Base-by-base conservation (phyloP, 495 filamentous ascomycete genomes). In the Massariosphaeria phaeospora region DNA sequence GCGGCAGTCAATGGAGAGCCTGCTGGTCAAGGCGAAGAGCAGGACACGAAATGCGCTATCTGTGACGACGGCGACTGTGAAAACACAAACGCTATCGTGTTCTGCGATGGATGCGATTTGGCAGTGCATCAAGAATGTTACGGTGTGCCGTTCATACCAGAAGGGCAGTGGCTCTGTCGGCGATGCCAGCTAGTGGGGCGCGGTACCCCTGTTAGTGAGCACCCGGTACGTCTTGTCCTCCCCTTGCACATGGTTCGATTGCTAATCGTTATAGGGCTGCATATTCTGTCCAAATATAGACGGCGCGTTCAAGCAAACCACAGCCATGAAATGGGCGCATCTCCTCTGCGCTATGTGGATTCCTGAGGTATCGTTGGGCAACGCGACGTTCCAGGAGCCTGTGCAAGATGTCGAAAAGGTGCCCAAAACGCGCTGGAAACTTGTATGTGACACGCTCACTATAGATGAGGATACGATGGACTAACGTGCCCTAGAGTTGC, bases 101-200 rank as follows among this genome's bases (percentile, higher is more conserved):
- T 98, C 70, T 99, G 93, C 62, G 93, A 99, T 66, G 94, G 93
- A 8, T 97, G 93, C 70, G 93, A 99, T 72, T 75, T 97, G 20
- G 93, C 93, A 4, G 93, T 99, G 33, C 93, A 99, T 69, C 93
- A 99, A 66, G 93, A 99, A 69, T 99, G 94, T 71, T 99, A 98
- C 72, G 93, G 93, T 57, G 93, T 99, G 42, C 93, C 94, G 25
- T 96, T 94, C 72, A 97, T 99, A 64, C 93, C 93, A 0, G 93
- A 97, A 71, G 93, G 93, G 5, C 94, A 99, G 68, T 99, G 94
- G 94, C 74, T 96, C 31, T 99, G 93, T 72, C 83, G 93, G 34
- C 96, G 96, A 70, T 99, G 93, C 70, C 89, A 96, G 71, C 75
- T 96, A 55, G 89, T 96, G 66, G 94, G 94, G 40, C 81, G 90